Evolutionary conservation across 345 rosid species (phyloP), one percentile per base, ranked within the genome.

Genomic region (Gossypium turneri): DNA sequence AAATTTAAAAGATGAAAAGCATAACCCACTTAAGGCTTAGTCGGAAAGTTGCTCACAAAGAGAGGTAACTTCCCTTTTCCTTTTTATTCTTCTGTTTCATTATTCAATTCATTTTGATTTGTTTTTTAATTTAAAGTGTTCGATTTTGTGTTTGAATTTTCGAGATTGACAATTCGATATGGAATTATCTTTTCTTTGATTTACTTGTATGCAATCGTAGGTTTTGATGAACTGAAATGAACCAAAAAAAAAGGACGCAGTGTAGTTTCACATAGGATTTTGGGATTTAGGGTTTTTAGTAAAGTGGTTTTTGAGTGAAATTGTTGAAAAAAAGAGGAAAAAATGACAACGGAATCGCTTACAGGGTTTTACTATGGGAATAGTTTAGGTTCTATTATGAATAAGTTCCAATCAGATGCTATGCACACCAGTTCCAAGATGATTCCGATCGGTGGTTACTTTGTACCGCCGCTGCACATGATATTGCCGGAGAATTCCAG

Each of bases 281-380:
- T 6, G 25, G 29, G 15, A 34, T 34, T 34, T 34, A 34, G 41
- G 41, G 41, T 0, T 34, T 34, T 5, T 34, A 34, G 1, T 34
- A 34, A 34, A 34, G 7, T 50, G 15, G 51, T 12, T 20, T 38
- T 56, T 7, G 20, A 17, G 58, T 25, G 58, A 15, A 51, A 25
- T 72, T 47, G 50, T 8, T 1, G 50, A 47, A 47, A 12, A 15
- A 45, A 9, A 24, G 2, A 6, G 11, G 34, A 34, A 38, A 20
- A 81, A 77, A 88, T 93, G 98, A 87, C 95, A n/a, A 87, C 91
- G 41, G 87, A 87, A 75, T 86, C 91, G 12, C 85, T 85, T 79
- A 29, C 86, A 38, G 90, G 89, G 70, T 82, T 88, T 72, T 75
- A 77, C 64, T 78, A 41, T 12, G 85, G 77, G 3, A 83, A 73